Evolutionary conservation across 345 rosid species (phyloP), one percentile per base, ranked within the genome.

Genomic region (Populus deltoides): DNA sequence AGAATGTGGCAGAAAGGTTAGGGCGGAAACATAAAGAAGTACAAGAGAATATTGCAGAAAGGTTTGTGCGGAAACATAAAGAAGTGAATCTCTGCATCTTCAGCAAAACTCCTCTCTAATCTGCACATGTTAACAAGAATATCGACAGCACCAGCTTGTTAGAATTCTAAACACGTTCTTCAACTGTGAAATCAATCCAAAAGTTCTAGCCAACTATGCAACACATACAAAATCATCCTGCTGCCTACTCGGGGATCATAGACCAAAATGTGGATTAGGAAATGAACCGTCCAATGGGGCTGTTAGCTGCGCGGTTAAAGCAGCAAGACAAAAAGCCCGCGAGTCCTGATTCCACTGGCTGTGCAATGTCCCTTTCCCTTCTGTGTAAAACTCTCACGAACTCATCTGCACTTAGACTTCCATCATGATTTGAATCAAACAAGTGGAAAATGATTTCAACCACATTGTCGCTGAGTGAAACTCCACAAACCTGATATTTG

Each of bases 381-480:
- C 82, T 85, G 79, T 80, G 87, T 20, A 96, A 67, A 78, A 85
- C 94, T 75, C 90, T 79, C 25, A 92, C 63, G 86, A 93, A 89
- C 89, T 96, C 99, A 5, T 89, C 88, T 20, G 83, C 77, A 69
- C 97, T 91, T 81, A 93, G 78, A 73, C 79, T 84, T 75, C 97
- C 94, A 79, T 96, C 99, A 27, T 61, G 69, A 33, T 96, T 90
- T 17, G 86, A 68, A 81, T 96, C 98, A 36, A 96, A 93, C 80
- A 96, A 87, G 33, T 89, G 89, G 86, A 92, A 96, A 51, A 93
- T 86, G 74, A 96, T 88, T 71, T 88, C 93, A 38, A 91, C 82
- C 53, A 93, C 91, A 53, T 87, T 90, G 63, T 90, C 91, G 3
- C 93, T 81, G 70, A 96, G 84, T 4, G 88, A 39, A 68, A 96